These are phyloP conservation scores for Coemansia sp. DNA, from an alignment of 192 early-diverging fungal species.

Conservation along the genomic window DNA sequence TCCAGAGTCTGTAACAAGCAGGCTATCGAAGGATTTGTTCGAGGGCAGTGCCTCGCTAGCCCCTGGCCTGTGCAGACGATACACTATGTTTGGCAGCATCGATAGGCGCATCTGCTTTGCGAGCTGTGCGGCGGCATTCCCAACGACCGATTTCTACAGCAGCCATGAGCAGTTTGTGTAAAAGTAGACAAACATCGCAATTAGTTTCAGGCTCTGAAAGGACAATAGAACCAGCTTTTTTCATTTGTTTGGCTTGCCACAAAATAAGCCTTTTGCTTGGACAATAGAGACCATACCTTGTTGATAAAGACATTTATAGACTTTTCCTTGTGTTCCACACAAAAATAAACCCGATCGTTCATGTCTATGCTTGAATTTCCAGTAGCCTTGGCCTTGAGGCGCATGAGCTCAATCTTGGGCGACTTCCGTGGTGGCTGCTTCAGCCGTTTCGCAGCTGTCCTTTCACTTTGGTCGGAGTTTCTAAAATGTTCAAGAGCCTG, in stretches of 20 bases:
- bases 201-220: background rate
- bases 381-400: constrained; percentile 41
- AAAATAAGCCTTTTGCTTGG: background rate
- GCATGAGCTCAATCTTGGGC: constrained; percentile 48
- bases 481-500: constrained; percentile 19
- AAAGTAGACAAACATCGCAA: background rate
- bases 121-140: constrained; percentile 33
- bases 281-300: constrained; percentile 10
- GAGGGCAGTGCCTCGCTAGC: constrained; percentile 17
- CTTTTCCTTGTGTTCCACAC: constrained; percentile 19
- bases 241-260: background rate
- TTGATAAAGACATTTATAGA: constrained; percentile 25
- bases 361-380: constrained; percentile 39
- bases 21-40: constrained; percentile 21
- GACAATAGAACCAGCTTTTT: background rate
- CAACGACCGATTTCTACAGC: constrained; percentile 24
- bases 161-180: background rate
- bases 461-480: background rate
- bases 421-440: constrained; percentile 30
- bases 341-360: constrained; percentile 35
- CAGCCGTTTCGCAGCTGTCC: background rate
- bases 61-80: constrained; percentile 13
- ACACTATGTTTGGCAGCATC: constrained; percentile 23
- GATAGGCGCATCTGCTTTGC: constrained; percentile 27
- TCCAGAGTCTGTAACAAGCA: background rate